Percentiles rank a stretch among this genome's conserved stretches.
Conservation (phyloP, 2,329 filamentous ascomycete species). For the Zymoseptoria brevis region DNA sequence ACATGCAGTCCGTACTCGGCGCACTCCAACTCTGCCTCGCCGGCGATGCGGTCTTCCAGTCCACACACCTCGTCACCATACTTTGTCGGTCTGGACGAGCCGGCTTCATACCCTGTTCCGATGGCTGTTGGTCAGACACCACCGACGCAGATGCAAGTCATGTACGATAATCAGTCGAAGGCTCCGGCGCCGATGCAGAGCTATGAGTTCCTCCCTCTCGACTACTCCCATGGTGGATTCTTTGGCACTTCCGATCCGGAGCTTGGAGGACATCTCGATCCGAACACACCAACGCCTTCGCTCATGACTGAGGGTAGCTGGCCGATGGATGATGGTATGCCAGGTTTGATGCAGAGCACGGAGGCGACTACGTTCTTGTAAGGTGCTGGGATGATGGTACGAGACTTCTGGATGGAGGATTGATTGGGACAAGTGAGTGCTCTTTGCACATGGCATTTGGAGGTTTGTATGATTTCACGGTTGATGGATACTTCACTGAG, state of each 20-base stretch:
- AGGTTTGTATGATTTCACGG: background rate
- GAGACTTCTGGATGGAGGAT: background rate
- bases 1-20: slow-evolving; percentile 10
- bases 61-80: slow-evolving; percentile 15
- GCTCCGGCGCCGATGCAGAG: slow-evolving; percentile 2
- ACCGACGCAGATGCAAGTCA: slow-evolving; percentile 6
- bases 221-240: slow-evolving; percentile 6
- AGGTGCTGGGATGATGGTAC: background rate
- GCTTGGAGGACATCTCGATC: slow-evolving; percentile 5
- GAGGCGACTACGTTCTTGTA: slow-evolving; percentile 13
- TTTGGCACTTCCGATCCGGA: slow-evolving; percentile 16
- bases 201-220: slow-evolving; percentile 11
- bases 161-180: slow-evolving; percentile 3
- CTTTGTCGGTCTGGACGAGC: slow-evolving; percentile 13
- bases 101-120: slow-evolving; percentile 2
- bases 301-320: slow-evolving; percentile 24
- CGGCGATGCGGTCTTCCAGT: background rate
- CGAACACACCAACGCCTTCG: slow-evolving; percentile 19
- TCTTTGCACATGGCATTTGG: background rate
- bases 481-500: background rate
- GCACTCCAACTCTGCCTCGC: slow-evolving; percentile 3
- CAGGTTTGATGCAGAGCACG: slow-evolving; percentile 11
- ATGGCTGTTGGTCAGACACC: slow-evolving; percentile 11
- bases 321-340: slow-evolving; percentile 19
- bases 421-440: background rate